Conservation (phyloP, 208 protist species). For the Porcisia hertigi region DNA sequence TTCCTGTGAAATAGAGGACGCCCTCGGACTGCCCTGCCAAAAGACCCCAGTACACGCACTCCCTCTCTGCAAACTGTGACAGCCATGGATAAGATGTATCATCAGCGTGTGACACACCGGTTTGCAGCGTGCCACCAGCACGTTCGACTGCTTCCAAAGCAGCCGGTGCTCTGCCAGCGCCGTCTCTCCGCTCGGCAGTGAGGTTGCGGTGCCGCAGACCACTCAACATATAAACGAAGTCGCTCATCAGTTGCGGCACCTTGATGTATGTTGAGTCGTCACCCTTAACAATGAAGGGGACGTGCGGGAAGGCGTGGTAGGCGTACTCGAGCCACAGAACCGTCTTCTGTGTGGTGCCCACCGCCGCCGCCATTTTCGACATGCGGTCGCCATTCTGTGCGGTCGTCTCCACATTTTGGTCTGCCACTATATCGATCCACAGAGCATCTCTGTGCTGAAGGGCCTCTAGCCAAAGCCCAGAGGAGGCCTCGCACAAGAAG, state of each 20-base stretch:
- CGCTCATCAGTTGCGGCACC: constrained; percentile 44
- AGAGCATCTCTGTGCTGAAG: constrained; percentile 30
- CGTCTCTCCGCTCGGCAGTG: background rate
- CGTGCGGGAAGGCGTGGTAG: constrained; percentile 31
- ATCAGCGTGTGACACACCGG: background rate
- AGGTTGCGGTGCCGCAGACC: background rate
- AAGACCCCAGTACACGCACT: constrained; percentile 31
- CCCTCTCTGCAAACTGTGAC: background rate
- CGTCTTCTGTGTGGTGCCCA: constrained; percentile 46
- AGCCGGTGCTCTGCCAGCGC: background rate
- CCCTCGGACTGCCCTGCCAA: constrained; percentile 9
- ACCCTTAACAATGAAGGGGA: constrained; percentile 35
- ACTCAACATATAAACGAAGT: constrained; percentile 19
- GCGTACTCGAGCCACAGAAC: constrained; percentile 44
- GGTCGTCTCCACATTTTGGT: constrained; percentile 19
- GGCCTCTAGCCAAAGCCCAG: constrained; percentile 28
- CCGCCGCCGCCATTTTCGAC: constrained; percentile 32
- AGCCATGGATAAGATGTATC: background rate
- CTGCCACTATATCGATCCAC: constrained; percentile 33
- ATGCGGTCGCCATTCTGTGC: constrained; percentile 9
- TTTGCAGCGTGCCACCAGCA: background rate
- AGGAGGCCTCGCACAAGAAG: constrained; percentile 30
- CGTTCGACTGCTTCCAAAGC: background rate
- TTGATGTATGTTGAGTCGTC: constrained; percentile 45
- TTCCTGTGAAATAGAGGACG: constrained; percentile 15